Evolutionary conservation across 495 filamentous ascomycete genomes (phyloP).

Genomic region (Lepidopterella palustris): DNA sequence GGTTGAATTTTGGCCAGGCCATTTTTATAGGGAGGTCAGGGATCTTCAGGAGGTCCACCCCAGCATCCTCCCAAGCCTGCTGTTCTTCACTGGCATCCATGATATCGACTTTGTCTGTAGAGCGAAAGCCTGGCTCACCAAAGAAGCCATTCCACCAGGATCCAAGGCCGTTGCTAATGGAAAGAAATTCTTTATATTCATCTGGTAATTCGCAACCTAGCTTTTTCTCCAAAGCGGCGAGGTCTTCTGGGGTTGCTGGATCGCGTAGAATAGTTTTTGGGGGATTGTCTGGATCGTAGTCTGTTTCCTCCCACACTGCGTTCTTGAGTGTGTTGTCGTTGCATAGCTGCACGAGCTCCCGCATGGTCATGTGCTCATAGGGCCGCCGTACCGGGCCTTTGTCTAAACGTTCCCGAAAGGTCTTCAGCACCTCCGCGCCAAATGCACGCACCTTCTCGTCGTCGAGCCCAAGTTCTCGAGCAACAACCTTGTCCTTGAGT

Average conservation of each 20-base stretch:
- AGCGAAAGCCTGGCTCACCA: slow-evolving; percentile 19
- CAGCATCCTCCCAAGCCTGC: slow-evolving; percentile 12
- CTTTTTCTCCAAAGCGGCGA: slow-evolving; percentile 8
- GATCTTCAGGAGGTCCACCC: slow-evolving; percentile 17
- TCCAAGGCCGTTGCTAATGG: slow-evolving; percentile 18
- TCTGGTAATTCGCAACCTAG: slow-evolving; percentile 16
- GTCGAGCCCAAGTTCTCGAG: slow-evolving; percentile 12
- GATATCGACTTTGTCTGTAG: slow-evolving; percentile 15
- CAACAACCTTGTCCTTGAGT: slow-evolving; percentile 15
- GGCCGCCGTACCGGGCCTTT: slow-evolving; percentile 14
- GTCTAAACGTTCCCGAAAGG: slow-evolving; percentile 15
- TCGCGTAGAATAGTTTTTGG: slow-evolving; percentile 19
- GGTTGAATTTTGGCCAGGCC: slow-evolving; percentile 6
- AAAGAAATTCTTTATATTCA: slow-evolving; percentile 23
- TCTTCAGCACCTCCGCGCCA: slow-evolving; percentile 12
- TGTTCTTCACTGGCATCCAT: slow-evolving; percentile 22
- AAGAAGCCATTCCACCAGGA: slow-evolving; percentile 23
- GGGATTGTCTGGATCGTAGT: slow-evolving; percentile 23
- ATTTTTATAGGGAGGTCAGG: slow-evolving; percentile 17
- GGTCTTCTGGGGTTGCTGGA: slow-evolving; percentile 11
- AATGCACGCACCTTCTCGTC: slow-evolving; percentile 19
- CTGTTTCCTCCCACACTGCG: slow-evolving; percentile 27
- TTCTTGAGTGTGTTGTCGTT: slow-evolving; percentile 27
- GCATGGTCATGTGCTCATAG: slow-evolving; percentile 10
- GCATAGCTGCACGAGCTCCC: slow-evolving; percentile 17